Conservation (phyloP, 768 basidiomycete genomes). For the Tricholoma furcatifolium region DNA sequence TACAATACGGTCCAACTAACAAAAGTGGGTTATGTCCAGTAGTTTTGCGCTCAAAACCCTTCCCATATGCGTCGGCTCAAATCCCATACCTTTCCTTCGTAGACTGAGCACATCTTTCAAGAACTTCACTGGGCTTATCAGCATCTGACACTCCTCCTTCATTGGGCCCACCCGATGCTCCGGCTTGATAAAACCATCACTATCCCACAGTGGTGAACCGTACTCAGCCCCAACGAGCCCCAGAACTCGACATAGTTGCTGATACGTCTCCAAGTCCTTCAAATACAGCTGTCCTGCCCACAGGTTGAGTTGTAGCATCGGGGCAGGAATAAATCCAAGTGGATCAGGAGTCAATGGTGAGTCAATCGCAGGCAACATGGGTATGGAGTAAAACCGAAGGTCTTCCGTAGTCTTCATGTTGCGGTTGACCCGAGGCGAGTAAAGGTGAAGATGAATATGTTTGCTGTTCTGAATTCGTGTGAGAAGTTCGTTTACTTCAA, state of each 20-base stretch:
- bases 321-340: constrained; percentile 12
- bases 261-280: constrained; percentile 28
- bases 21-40: constrained; percentile 25
- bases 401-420: constrained; percentile 36
- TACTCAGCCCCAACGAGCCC: constrained; percentile 25
- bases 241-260: constrained; percentile 31
- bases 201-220: constrained; percentile 12
- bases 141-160: constrained; percentile 24
- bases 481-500: constrained; percentile 37
- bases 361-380: constrained; percentile 16
- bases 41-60: constrained; percentile 29
- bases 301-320: constrained; percentile 34
- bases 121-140: constrained; percentile 36
- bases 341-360: constrained; percentile 26
- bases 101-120: constrained; percentile 32
- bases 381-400: constrained; percentile 28
- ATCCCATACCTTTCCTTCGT: constrained; percentile 38
- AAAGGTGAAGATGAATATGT: constrained; percentile 38
- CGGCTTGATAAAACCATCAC: constrained; percentile 31
- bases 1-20: not conserved
- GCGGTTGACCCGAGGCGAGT: constrained; percentile 35
- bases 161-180: constrained; percentile 15
- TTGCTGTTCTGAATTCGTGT: constrained; percentile 30
- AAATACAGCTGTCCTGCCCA: constrained; percentile 47
- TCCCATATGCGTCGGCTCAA: constrained; percentile 37